Conservation (phyloP, 2,329 filamentous ascomycete species). For the Alternaria alternata region DNA sequence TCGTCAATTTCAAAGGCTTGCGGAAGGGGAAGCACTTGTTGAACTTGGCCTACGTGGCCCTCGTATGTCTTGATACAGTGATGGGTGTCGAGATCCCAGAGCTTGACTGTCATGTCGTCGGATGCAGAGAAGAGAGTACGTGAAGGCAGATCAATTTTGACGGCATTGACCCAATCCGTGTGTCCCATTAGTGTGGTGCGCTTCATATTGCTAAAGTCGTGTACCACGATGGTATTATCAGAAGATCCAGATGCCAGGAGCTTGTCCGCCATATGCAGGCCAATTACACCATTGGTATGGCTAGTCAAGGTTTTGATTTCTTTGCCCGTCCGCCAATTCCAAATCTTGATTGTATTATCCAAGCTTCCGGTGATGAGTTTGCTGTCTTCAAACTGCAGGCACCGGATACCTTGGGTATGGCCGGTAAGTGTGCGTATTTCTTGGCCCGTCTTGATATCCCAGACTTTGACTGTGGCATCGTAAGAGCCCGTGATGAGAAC, state of each 20-base stretch:
- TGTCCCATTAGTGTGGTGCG: constrained; percentile 84
- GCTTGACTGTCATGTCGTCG: constrained; percentile 87
- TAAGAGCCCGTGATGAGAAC: constrained; percentile 95
- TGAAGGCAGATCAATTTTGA: constrained; percentile 81
- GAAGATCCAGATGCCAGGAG: constrained; percentile 88
- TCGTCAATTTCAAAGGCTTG: constrained; percentile 90
- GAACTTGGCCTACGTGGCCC: constrained; percentile 93
- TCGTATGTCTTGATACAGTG: constrained; percentile 79
- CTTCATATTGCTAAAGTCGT: constrained; percentile 86
- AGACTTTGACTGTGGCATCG: constrained; percentile 93
- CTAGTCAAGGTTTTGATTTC: constrained; percentile 82
- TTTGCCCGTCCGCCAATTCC: constrained; percentile 95
- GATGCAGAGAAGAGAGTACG: constrained; percentile 91
- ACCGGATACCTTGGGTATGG: constrained; percentile 83
- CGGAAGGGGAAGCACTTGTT: constrained; percentile 86
- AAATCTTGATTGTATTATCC: constrained; percentile 87
- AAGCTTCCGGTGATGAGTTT: constrained; percentile 91
- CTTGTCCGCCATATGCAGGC: constrained; percentile 84
- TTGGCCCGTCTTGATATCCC: constrained; percentile 89
- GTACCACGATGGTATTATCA: constrained; percentile 89
- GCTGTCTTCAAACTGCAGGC: constrained; percentile 90
- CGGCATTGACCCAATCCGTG: constrained; percentile 95
- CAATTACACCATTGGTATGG: constrained; percentile 84
- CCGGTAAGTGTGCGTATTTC: constrained; percentile 85
- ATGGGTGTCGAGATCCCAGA: constrained; percentile 92